Conservation (phyloP, 495 filamentous ascomycete genomes). For the Podospora didyma region DNA sequence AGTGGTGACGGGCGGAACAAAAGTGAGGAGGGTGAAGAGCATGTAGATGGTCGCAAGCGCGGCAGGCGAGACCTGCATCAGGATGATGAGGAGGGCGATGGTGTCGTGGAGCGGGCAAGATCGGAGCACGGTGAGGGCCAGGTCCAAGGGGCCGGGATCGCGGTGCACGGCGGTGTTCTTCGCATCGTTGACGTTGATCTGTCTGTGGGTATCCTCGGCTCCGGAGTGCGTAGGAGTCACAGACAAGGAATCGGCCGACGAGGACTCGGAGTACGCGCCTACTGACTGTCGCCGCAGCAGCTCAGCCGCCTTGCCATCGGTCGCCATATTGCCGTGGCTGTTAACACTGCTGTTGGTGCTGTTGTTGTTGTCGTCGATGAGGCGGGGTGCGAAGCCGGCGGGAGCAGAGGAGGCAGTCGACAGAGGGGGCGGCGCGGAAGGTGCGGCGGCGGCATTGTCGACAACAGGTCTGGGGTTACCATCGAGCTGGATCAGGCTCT, state of each 20-base stretch:
- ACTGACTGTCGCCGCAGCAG: constrained; percentile 41
- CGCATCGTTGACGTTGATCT: constrained; percentile 60
- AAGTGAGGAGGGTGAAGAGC: constrained; percentile 89
- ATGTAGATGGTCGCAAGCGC: constrained; percentile 87
- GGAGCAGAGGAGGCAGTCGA: constrained; percentile 7
- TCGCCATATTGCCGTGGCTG: constrained; percentile 18
- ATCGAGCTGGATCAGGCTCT: constrained; percentile 46
- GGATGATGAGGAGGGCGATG: constrained; percentile 94
- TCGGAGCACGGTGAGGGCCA: constrained; percentile 79
- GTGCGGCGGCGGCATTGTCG: constrained; percentile 31
- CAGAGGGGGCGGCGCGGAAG: constrained; percentile 4
- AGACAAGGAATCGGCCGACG: constrained; percentile 42
- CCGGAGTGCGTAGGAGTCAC: constrained; percentile 32
- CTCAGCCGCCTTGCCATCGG: constrained; percentile 36
- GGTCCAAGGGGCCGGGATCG: constrained; percentile 60
- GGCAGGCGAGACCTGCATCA: constrained; percentile 92
- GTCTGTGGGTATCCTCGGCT: constrained; percentile 49
- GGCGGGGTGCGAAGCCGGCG: constrained; percentile 33
- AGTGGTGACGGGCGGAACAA: constrained; percentile 72
- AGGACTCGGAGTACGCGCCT: constrained; percentile 45
- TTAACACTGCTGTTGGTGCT: too few species aligned
- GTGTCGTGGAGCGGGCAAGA: constrained; percentile 93
- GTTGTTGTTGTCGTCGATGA: constrained; percentile 22
- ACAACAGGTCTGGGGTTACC: constrained; percentile 20
- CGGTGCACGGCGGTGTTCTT: constrained; percentile 64